Base-by-base conservation (phyloP, 257 asterid genomes). In the Paraleonurus japonicus region DNA sequence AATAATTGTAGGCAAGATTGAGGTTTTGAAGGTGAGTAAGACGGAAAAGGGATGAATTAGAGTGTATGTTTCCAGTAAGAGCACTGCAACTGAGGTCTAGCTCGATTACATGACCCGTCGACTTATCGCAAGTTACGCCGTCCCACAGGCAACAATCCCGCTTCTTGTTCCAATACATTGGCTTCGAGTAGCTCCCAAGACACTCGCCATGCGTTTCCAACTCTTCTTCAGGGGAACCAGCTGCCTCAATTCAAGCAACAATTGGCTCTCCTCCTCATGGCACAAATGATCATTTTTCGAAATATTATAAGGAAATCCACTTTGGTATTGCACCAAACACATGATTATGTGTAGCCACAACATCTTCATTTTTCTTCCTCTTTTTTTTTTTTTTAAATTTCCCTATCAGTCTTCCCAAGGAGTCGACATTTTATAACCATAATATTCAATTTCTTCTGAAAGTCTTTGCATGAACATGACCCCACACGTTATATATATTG, bases 81-180 rank as follows among this genome's bases (percentile, higher is more conserved):
- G 1, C 15, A 45, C 71, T 22, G 43, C 26, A 23, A 8, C 43
- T 26, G 28, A 66, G 60, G 60, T 66, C 71, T 1, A 66, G 60
- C 10, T 28, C 60, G 5, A 66, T 24, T 23, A 43, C 70, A 15
- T 13, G 22, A 0, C 70, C 55, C 1, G 39, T 58, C 12, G 37
- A 41, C 7, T 64, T 3, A 2, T 65, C 57, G 5, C 70, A 64
- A 12, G 69, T 64, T 30, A 64, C 55, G 55, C 69, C 55, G 55
- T 41, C 69, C 69, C 69, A 64, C 22, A 39, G 6, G 55, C 69
- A 64, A 35, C 69, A 64, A 13, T 64, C 69, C 6, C 16, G 61
- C n/a, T 37, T 22, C 16, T 23, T 22, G 3, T 22, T 64, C 69
- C 69, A 64, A 12, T 3, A 41, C 69, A 0, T 64, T 7, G 35